A percentile compares a stretch with the other conserved stretches of the same genome.
phyloP scores from a whole-genome alignment of 257 asterid genomes.

The Solanum bulbocastanum region DNA sequence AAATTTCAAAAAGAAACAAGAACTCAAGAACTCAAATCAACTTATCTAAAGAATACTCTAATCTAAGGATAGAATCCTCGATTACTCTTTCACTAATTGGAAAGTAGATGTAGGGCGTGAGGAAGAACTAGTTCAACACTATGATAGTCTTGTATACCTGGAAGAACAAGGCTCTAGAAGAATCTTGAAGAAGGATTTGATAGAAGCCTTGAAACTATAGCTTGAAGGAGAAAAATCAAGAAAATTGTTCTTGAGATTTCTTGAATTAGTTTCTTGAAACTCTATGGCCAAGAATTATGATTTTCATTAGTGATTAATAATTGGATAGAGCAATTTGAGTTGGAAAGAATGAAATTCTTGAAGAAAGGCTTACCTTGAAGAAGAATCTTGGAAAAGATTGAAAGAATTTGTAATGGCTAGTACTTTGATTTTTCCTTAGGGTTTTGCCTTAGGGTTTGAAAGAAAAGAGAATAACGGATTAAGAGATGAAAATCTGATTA shows the following conservation, averaged over 20 bases:
- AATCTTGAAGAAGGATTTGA: not conserved
- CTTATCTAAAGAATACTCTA: not conserved
- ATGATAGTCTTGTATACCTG: not conserved
- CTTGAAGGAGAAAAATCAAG: not conserved
- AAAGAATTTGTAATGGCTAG: not conserved
- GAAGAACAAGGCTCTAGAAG: not conserved
- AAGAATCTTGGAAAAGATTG: no score
- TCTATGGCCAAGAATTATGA: not conserved
- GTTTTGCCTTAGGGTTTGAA: not conserved
- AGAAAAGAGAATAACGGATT: not conserved
- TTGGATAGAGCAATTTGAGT: not conserved
- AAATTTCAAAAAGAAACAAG: no score
- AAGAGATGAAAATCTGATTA: not conserved
- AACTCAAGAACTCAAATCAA: not conserved
- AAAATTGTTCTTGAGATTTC: not conserved
- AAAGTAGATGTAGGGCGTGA: not conserved
- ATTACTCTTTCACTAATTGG: not conserved
- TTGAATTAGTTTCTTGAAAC: not conserved
- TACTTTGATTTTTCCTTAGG: not conserved
- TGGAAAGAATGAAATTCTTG: not conserved
- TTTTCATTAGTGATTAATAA: not conserved
- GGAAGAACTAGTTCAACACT: not conserved
- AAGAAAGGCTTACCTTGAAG: not conserved
- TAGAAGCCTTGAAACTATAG: not conserved
- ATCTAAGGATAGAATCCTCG: not conserved